Evolutionary conservation across 345 rosid species (phyloP).

Genomic region (Populus tremula): DNA sequence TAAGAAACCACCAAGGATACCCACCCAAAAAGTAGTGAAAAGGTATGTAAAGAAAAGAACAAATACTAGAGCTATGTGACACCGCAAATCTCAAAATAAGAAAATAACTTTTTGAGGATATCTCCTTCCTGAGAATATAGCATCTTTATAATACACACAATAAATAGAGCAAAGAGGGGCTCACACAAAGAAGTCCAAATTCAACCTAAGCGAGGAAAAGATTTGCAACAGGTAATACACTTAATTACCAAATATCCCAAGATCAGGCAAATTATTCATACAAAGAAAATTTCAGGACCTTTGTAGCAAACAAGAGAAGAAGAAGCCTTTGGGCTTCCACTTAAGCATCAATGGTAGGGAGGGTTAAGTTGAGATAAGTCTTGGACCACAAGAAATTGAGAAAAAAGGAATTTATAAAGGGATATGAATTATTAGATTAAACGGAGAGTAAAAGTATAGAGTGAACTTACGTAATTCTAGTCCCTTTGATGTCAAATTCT

Average conservation of each 20-base stretch:
- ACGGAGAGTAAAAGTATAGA: background rate
- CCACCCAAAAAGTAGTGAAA: background rate
- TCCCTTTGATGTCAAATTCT: conserved; percentile 79
- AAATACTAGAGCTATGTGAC: background rate
- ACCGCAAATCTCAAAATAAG: background rate
- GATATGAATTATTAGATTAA: background rate
- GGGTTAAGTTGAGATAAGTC: background rate
- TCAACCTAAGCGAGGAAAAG: background rate
- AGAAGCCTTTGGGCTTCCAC: background rate
- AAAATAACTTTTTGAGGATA: background rate
- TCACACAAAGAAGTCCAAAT: background rate
- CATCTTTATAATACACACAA: background rate
- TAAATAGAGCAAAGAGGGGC: background rate
- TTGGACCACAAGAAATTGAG: background rate
- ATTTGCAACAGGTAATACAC: too few species aligned
- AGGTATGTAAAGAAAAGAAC: background rate
- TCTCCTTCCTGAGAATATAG: background rate
- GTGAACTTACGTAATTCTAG: conserved; percentile 64
- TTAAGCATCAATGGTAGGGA: background rate
- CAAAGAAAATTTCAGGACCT: background rate
- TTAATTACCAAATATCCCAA: background rate
- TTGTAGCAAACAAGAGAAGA: background rate
- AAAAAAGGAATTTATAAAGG: background rate
- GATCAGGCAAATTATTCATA: background rate
- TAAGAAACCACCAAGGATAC: background rate